Base-by-base conservation (phyloP, 2,329 filamentous ascomycete species). In the Colletotrichum lindemuthianum region DNA sequence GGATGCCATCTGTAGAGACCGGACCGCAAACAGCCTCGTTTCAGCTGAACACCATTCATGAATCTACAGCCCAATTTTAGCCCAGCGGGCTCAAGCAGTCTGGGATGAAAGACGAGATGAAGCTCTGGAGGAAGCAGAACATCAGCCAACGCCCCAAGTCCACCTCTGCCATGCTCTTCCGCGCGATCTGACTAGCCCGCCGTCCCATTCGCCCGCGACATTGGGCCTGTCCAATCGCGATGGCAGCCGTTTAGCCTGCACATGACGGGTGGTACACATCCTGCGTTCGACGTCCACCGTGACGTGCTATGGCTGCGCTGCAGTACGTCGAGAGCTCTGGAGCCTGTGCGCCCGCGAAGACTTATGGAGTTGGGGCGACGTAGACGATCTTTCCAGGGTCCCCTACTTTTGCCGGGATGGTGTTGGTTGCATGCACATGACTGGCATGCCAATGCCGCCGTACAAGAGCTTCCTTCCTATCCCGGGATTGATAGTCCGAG, bases 171-270 rank as follows among this genome's bases (percentile, higher is more conserved):
- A 24, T 24, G 24, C 33, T 8, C 12, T 33, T 61, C 34, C 6
- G 51, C 33, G 39, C 9, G 16, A 49, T 43, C 15, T 43, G 52
- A 61, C 36, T 61, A 54, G 57, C 10, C 37, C 16, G 60, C 37
- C 60, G 24, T 24, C 49, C 40, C 16, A 32, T 8, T 41, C 16
- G n/a, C n/a, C 45, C 44, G 13, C 49, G 12, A 41, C 34, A 40
- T 15, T 11, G n/a, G 10, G 15, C 24, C 47, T 13, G 33, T 33
- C 60, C 56, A 64, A 55, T 55, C 50, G 57, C 60, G 49, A 54
- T 60, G 16, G 13, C 56, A 32, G 16, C 39, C 43, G 49, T 44
- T 60, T 45, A 45, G 50, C 50, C 50, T 55, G 57, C 37, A 50
- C 33, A 43, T 15, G 16, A 3, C 32, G 50, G 33, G 40, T 60